These are phyloP conservation scores for Onygenales sp. DNA, from an alignment of 2,329 filamentous ascomycete genomes.

Conservation along the genomic window DNA sequence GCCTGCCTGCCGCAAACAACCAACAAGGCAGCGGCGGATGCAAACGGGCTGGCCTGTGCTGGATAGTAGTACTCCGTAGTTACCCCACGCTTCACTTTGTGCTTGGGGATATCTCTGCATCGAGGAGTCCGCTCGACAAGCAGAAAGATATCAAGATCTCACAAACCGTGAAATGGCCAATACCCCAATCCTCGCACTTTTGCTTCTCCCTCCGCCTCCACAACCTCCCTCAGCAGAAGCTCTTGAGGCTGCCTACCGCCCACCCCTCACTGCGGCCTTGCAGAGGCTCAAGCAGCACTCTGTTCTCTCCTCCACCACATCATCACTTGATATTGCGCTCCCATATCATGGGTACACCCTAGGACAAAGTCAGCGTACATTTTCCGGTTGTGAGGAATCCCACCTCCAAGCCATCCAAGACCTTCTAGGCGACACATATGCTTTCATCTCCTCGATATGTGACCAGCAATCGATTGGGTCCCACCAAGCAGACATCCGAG, in stretches of 20 bases:
- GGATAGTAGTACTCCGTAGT: no score
- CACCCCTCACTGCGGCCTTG: background rate
- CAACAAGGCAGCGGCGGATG: no score
- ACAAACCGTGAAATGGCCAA: background rate
- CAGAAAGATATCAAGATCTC: background rate
- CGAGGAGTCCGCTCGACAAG: no score
- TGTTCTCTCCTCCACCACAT: background rate
- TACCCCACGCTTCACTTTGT: no score
- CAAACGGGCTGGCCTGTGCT: no score
- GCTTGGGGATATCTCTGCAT: no score
- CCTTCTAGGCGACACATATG: background rate
- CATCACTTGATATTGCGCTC: constrained; percentile 1
- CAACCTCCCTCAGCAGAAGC: background rate
- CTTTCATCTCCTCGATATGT: constrained; percentile 3
- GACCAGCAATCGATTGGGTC: background rate
- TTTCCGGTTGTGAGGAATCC: constrained; percentile 1
- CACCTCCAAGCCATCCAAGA: background rate
- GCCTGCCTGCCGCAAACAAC: no score
- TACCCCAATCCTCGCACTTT: background rate
- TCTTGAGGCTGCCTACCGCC: constrained; percentile 5
- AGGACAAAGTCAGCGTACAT: background rate
- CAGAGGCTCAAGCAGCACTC: background rate
- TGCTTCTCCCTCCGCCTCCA: constrained; percentile 2
- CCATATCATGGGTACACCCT: constrained; percentile 1
- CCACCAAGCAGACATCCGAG: background rate